Base-by-base conservation (phyloP, 495 filamentous ascomycete genomes). In the Thozetella sp. region DNA sequence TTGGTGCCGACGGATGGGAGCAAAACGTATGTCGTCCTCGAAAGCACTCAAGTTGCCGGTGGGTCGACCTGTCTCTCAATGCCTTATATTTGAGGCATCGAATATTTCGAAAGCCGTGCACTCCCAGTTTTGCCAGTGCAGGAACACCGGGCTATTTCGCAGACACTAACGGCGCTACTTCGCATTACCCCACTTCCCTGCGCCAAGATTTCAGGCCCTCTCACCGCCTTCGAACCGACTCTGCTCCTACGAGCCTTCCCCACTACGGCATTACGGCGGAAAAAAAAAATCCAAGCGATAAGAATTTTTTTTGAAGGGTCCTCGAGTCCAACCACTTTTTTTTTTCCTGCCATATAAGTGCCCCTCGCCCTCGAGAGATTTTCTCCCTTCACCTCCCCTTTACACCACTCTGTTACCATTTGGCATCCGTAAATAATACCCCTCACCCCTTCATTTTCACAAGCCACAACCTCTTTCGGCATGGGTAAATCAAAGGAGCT, bases 401-500 rank as follows among this genome's bases (percentile, higher is more conserved):
- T 27, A 23, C 22, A 37, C 56, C 26, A 27, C 22, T 26, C 46
- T 46, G 19, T 22, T 55, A 50, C 50, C 51, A 15, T 51, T 55
- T 45, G 24, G 13, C 64, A 59, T 19, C 17, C 61, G 56, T 51
- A 65, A 63, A 51, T 61, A 55, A 62, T 70, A 56, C 61, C 61
- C 59, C 26, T 54, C 57, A 59, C 66, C 66, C 64, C 59, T 63
- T 59, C 55, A 53, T 59, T 65, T 46, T 25, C 56, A 56, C 52
- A 64, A 66, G 57, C 58, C 51, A 37, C 53, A 54, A 60, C 46
- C 45, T 54, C 57, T n/a, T n/a, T n/a, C 48, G 77, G 67, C 69
- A 88, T 87, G 85, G 83, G 76, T 72, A 86, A 86, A 76, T 68
- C 76, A 46, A 83, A 83, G 71, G 75, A 80, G 60, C 64, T 69